Conservation (phyloP, 78 protist genomes). For the Mastigamoeba balamuthi region DNA sequence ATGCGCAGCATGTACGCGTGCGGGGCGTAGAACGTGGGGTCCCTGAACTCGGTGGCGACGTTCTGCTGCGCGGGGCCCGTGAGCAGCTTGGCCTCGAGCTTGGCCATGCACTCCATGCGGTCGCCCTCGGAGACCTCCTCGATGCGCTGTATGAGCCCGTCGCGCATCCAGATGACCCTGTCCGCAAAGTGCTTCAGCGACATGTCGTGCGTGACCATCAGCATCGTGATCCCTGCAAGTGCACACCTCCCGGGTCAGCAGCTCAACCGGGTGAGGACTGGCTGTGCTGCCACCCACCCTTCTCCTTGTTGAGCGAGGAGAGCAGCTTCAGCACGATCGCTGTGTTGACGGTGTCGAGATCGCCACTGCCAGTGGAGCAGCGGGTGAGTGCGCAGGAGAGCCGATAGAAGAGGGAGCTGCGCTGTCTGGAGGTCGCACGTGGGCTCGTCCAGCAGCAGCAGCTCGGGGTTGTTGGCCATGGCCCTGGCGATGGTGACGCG, state of each 20-base stretch:
- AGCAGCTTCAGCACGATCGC: constrained; percentile 71
- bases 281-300: neutral
- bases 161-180: constrained; percentile 82
- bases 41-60: too few relatives aligned
- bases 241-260: neutral
- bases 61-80: too few relatives aligned
- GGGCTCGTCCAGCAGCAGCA: constrained; percentile 90
- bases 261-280: neutral
- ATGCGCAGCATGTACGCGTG: too few relatives aligned
- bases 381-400: neutral
- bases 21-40: too few relatives aligned
- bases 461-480: constrained; percentile 75
- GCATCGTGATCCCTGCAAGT: constrained; percentile 59
- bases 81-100: neutral
- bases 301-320: constrained; percentile 52
- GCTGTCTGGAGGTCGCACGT: constrained; percentile 46
- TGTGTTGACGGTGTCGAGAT: constrained; percentile 85
- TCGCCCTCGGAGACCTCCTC: neutral
- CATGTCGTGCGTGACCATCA: constrained; percentile 96
- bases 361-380: constrained; percentile 66
- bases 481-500: constrained; percentile 89
- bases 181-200: constrained; percentile 68
- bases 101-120: neutral
- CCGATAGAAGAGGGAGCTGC: neutral
- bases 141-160: constrained; percentile 67